These are phyloP conservation scores for Pseudogymnoascus sp. DNA, from an alignment of 2,329 filamentous ascomycete genomes.

Conservation along the genomic window DNA sequence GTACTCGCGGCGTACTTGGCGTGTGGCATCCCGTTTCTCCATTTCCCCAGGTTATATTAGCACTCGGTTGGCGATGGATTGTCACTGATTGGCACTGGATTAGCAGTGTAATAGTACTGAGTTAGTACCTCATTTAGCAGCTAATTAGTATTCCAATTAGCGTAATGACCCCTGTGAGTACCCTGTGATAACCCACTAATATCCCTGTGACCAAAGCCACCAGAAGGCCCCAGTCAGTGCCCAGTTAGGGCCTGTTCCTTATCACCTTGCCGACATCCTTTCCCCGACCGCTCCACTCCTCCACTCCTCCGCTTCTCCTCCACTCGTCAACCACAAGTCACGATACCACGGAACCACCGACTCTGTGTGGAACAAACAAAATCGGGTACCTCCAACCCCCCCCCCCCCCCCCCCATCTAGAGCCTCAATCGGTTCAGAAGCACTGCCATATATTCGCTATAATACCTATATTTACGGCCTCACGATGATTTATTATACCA, in stretches of 20 bases:
- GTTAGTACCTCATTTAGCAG: conserved; percentile 1
- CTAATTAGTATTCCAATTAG: neutral
- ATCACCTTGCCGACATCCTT: neutral
- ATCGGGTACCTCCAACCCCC: neutral
- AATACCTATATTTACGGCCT: neutral
- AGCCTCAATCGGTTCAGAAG: neutral
- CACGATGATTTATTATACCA: conserved; percentile 1
- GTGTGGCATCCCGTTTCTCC: neutral
- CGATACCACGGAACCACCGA: neutral
- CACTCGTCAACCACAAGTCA: neutral
- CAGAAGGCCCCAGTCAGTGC: neutral
- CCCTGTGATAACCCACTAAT: neutral
- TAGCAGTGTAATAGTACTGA: neutral
- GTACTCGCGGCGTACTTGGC: neutral
- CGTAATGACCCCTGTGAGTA: neutral
- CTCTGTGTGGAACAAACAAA: neutral
- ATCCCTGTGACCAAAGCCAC: neutral
- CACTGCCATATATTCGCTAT: neutral
- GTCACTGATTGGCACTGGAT: neutral
- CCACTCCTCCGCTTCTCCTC: neutral
- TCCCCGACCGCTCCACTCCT: neutral
- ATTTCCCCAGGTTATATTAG: conserved; percentile 5
- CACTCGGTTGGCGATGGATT: neutral
- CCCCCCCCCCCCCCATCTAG: neutral
- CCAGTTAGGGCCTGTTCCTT: neutral